phyloP scores from a whole-genome alignment of 768 basidiomycete genomes.

The Stropharia rugosoannulata region DNA sequence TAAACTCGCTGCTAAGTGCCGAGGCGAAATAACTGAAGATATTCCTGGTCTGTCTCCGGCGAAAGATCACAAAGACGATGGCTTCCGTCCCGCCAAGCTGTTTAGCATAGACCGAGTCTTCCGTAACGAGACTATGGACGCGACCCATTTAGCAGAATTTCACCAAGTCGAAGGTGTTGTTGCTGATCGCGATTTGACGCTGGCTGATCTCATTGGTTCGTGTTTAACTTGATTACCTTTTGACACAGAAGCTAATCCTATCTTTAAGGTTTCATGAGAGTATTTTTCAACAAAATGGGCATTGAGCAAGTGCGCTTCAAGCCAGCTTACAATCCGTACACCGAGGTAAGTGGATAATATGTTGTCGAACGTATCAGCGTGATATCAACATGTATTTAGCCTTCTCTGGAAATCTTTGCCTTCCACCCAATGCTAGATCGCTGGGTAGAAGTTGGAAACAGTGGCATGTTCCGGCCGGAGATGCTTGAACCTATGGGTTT shows the following conservation, averaged over 20 bases:
- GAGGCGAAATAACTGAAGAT: slow-evolving; percentile 51
- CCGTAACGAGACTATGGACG: slow-evolving; percentile 98
- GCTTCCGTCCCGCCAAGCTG: slow-evolving; percentile 88
- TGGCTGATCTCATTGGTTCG: slow-evolving; percentile 93
- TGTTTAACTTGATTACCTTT: background rate
- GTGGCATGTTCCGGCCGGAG: slow-evolving; percentile 99
- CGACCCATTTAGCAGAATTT: slow-evolving; percentile 98
- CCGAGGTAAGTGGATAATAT: slow-evolving; percentile 57
- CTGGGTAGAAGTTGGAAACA: slow-evolving; percentile 99
- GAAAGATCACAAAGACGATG: slow-evolving; percentile 50
- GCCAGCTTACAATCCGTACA: slow-evolving; percentile 98
- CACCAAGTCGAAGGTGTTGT: slow-evolving; percentile 99
- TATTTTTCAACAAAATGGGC: slow-evolving; percentile 98
- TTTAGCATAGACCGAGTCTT: slow-evolving; percentile 99
- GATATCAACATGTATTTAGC: slow-evolving; percentile 40
- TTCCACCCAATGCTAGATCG: slow-evolving; percentile 93
- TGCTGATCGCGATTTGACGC: slow-evolving; percentile 87
- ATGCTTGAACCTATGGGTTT: slow-evolving; percentile 99
- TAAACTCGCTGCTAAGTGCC: slow-evolving; percentile 83
- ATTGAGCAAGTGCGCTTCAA: slow-evolving; percentile 94
- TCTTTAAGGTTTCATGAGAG: slow-evolving; percentile 88
- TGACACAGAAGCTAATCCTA: background rate
- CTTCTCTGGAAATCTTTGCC: slow-evolving; percentile 96
- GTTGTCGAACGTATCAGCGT: background rate
- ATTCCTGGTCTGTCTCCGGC: slow-evolving; percentile 31